Evolutionary conservation across 139 green algal genomes (phyloP), one percentile per base, ranked within the genome.

Genomic region (Deuterostichococcus epilithicus): DNA sequence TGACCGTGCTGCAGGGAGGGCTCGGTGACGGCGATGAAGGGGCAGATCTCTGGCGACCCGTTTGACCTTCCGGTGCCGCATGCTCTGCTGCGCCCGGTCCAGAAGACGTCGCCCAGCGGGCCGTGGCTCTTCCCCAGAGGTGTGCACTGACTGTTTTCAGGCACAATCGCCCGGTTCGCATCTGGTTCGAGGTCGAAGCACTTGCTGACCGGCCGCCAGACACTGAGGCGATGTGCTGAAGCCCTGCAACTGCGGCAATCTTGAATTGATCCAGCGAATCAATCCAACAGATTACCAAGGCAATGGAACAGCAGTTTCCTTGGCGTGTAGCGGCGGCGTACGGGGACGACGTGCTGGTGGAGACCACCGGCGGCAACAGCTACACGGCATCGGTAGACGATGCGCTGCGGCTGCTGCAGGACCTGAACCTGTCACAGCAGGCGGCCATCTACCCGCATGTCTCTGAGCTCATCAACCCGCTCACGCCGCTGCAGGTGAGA

Each of bases 81-180:
- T 60, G 60, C 78, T 26, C 52, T 83, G 66, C 76, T 87, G 42
- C 69, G 75, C 36, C 72, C 78, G 0, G 44, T 87, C 3, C 82
- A 87, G 73, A 74, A 60, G 36, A 83, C 72, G 5, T 68, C 78
- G n/a, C 82, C 82, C 26, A 74, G 39, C 3, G 78, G 67, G 0
- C 78, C 78, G 0, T 87, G 82, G 82, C 78, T 87, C 1, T 87
- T 82, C 72, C 82, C 82, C 28, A 35, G 39, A 79, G 74, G 79
- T 83, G 32, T 2, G 58, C 36, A 30, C 26, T n/a, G n/a, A n/a
- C 35, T 71, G 35, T 0, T 5, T 20, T 20, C 4, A 52, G 67
- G 3, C 59, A 68, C 59, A 5, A 39, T 71, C n/a, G 10, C 65
- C 30, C n/a, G 30, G 37, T n/a, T n/a, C n/a, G n/a, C n/a, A n/a